Conservation (phyloP, 495 filamentous ascomycete genomes). For the Daldinia bambusicola region DNA sequence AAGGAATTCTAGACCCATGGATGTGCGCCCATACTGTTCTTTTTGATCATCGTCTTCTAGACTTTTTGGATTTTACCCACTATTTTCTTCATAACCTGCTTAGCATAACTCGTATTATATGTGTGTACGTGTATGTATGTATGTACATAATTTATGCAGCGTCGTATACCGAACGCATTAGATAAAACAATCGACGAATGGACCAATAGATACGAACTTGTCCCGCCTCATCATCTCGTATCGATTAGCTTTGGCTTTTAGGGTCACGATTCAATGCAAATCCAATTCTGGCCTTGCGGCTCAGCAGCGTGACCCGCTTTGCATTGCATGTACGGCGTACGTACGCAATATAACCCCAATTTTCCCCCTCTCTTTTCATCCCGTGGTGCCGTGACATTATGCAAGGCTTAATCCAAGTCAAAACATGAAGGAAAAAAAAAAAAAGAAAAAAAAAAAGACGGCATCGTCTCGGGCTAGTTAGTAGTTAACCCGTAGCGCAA, state of each 20-base stretch:
- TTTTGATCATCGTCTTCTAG: slow-evolving; percentile 20
- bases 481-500: no score
- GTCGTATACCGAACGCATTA: background rate
- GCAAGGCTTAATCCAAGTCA: background rate
- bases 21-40: slow-evolving; percentile 18
- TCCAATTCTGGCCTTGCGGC: slow-evolving; percentile 35
- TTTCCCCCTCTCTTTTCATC: background rate
- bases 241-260: slow-evolving; percentile 23
- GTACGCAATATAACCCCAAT: slow-evolving; percentile 4
- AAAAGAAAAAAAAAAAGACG: background rate
- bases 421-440: background rate
- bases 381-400: background rate
- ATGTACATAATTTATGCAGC: no score
- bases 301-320: slow-evolving; percentile 28
- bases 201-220: no score
- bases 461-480: no score
- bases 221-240: background rate
- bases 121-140: no score
- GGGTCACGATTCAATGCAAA: slow-evolving; percentile 13
- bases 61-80: slow-evolving; percentile 20
- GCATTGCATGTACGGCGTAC: background rate
- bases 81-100: background rate
- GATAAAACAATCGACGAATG: no score
- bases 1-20: slow-evolving; percentile 40
- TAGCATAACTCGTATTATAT: slow-evolving; percentile 3